Base-by-base conservation (phyloP, 768 basidiomycete genomes). In the Rossbeevera mucosa region DNA sequence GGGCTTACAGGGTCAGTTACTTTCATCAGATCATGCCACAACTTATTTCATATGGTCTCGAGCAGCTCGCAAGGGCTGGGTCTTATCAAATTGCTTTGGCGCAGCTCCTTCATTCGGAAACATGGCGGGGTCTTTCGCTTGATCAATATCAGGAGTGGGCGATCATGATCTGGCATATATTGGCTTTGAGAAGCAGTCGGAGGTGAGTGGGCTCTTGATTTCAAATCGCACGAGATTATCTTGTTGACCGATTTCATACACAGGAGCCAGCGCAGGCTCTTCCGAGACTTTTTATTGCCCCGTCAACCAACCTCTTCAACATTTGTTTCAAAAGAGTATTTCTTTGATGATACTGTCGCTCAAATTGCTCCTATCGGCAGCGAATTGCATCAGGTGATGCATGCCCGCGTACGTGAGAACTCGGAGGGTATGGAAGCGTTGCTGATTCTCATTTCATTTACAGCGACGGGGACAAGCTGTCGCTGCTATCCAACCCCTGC, bases 121-220 rank as follows among this genome's bases (percentile, higher is more conserved):
- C 84, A 14, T 93, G 91, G 90, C 71, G 75, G 2, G 81, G 84
- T 6, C 69, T 93, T 44, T 76, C 76, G 12, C 64, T 88, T 18
- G 71, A 76, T 31, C 84, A 86, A 64, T 88, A 88, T 64, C 70
- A 72, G n/a, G 69, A 75, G 29, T 93, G 91, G 91, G 82, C 86
- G 18, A 73, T 76, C 44, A 80, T 85, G 63, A 77, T 91, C 42
- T 93, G 90, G 91, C 81, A 88, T 62, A 78, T 88, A 48, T 72
- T 93, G 24, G 77, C 76, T 12, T 66, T 90, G 53, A 79, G 86
- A 21, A 79, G 84, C 12, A 81, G 80, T 52, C 81, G 91, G 49
- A 78, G 84, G 90, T 88, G 64, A 38, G 72, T 64, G 45, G 55
- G 44, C 51, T n/a, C 48, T 36, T 40, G 47, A 40, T 41, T 55